Conservation (phyloP, 768 basidiomycete species). For the Grammothele lineata region DNA sequence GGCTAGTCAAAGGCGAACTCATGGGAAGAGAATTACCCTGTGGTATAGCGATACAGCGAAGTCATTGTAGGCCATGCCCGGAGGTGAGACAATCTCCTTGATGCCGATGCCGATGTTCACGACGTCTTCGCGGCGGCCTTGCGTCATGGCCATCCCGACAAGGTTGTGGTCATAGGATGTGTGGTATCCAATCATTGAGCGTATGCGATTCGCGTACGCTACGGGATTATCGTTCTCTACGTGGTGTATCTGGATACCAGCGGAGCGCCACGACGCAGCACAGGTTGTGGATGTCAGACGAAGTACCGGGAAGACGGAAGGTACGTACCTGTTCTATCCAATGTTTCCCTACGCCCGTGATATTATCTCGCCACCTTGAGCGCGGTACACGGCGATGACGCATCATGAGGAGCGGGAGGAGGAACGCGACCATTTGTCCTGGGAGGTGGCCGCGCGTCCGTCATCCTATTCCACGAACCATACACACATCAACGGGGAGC, state of each 20-base stretch:
- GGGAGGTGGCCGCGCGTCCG: constrained; percentile 7
- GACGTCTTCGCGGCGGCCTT: constrained; percentile 70
- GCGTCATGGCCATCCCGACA: constrained; percentile 84
- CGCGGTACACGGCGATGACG: constrained; percentile 75
- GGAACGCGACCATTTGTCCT: constrained; percentile 71
- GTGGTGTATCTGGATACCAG: constrained; percentile 26
- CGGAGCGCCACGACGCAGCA: background rate
- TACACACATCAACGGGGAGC: too few species aligned
- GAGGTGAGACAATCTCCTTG: constrained; percentile 63
- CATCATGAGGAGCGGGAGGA: constrained; percentile 84
- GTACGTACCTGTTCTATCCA: constrained; percentile 73
- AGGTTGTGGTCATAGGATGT: constrained; percentile 63
- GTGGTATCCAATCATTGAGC: constrained; percentile 79
- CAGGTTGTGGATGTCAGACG: too few species aligned
- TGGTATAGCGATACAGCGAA: constrained; percentile 73
- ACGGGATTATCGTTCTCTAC: constrained; percentile 50
- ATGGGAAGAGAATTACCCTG: constrained; percentile 52
- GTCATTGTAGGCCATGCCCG: constrained; percentile 51
- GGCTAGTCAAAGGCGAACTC: background rate
- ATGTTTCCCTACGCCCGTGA: constrained; percentile 61
- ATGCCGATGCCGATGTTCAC: constrained; percentile 81
- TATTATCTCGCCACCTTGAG: constrained; percentile 65
- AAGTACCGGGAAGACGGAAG: background rate
- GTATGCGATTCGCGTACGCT: constrained; percentile 56
- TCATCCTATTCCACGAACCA: background rate